Percentiles rank a stretch among this genome's conserved stretches.
These are phyloP conservation scores for Coniochaeta sp. DNA, from an alignment of 2,329 filamentous ascomycete species.

Conservation along the genomic window DNA sequence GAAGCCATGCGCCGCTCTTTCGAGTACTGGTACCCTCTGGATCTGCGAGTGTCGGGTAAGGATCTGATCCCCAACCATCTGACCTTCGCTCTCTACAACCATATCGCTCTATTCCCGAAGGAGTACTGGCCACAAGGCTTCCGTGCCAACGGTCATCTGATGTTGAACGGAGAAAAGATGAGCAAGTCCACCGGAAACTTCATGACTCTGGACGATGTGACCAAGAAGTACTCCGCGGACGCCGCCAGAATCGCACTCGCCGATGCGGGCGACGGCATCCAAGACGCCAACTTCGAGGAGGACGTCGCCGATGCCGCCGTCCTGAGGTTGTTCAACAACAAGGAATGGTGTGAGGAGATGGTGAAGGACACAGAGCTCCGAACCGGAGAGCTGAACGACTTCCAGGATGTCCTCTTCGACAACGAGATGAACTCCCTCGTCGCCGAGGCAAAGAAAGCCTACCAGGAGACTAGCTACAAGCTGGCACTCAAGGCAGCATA, in stretches of 20 bases:
- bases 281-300: conserved; percentile 97
- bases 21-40: conserved; percentile 94
- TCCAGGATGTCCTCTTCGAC: conserved; percentile 84
- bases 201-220: conserved; percentile 78
- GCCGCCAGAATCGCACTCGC: conserved; percentile 83
- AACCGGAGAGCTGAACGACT: conserved; percentile 64
- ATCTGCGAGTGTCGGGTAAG: conserved; percentile 83
- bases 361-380: conserved; percentile 65
- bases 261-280: conserved; percentile 88
- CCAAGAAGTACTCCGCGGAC: conserved; percentile 90
- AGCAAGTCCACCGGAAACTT: conserved; percentile 97
- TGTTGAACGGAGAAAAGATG: conserved; percentile 98
- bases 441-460: conserved; percentile 71
- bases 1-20: conserved; percentile 84
- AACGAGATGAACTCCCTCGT: conserved; percentile 87
- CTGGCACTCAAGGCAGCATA: conserved; percentile 78
- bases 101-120: conserved; percentile 78
- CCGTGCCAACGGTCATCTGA: conserved; percentile 84
- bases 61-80: conserved; percentile 90
- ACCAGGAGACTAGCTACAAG: conserved; percentile 74
- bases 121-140: conserved; percentile 85
- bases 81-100: conserved; percentile 92
- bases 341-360: conserved; percentile 89
- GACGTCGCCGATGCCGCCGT: conserved; percentile 88
- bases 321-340: conserved; percentile 67